Evolutionary conservation across 768 basidiomycete genomes (phyloP), one percentile per base, ranked within the genome.

Genomic region (Lactarius indigo): DNA sequence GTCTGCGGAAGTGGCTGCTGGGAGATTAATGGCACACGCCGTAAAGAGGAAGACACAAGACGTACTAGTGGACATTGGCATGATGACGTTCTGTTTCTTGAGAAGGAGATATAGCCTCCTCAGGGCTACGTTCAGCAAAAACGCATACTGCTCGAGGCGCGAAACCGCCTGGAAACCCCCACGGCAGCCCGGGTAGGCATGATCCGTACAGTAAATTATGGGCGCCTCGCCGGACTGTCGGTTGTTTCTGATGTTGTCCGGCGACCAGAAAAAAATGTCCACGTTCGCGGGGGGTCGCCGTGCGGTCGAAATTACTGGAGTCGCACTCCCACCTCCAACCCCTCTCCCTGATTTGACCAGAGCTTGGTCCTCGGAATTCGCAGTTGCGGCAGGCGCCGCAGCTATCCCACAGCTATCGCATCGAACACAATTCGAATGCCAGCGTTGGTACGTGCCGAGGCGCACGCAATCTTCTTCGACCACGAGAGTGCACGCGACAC

Each of bases 391-490:
- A 41, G 86, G 83, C 28, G 86, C 86, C 26, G 94, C 91, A 35
- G 81, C 80, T 74, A 88, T 91, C 12, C 92, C 91, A 73, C 96
- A 98, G n/a, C 80, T 79, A 15, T 77, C 78, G 71, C 97, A 99
- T 65, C 89, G 87, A 28, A 99, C 79, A 74, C 97, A 99, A 33
- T 91, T 83, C 2, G 93, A 92, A 77, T 99, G 97, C 97, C 97
- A 98, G 57, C 96, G 84, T 73, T 94, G 90, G 78, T 95, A 96
- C 26, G 94, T 96, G 42, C 95, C 97, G 33, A 96, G 79, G 64
- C 97, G 85, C 55, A 94, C 91, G 73, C 97, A 98, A 71, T 98
- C 97, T 75, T 99, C 97, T 77, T 99, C 97, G 23, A 99, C 92
- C 0, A 96, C 96, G 68, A 87, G 80, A 52, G 84, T 83, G 76